Evolutionary conservation across 2,329 filamentous ascomycete species (phyloP).

Genomic region (Ophidiomyces ophidiicola): DNA sequence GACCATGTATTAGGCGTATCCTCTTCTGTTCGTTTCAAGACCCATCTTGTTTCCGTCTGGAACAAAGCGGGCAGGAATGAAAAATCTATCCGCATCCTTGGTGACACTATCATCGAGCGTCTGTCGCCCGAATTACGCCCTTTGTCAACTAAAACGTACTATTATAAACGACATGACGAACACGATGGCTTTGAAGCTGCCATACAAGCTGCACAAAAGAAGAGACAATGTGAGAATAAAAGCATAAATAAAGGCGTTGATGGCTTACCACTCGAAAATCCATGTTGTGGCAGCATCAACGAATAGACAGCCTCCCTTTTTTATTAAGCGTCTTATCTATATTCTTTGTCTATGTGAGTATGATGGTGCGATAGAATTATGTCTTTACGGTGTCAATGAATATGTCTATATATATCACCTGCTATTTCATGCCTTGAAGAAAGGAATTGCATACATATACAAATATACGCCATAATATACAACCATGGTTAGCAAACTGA

Average conservation of each 20-base stretch:
- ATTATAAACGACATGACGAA: constrained; percentile 82
- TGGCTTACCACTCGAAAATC: no score
- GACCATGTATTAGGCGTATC: constrained; percentile 81
- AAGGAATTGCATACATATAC: no score
- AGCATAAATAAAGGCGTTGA: background rate
- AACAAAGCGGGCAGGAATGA: constrained; percentile 76
- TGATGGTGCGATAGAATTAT: no score
- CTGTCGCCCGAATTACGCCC: constrained; percentile 62
- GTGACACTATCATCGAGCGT: constrained; percentile 59
- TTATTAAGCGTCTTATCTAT: no score
- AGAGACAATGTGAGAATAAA: background rate
- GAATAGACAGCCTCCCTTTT: no score
- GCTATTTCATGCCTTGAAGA: no score
- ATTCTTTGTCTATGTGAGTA: no score
- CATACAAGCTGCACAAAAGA: constrained; percentile 13
- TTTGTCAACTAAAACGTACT: constrained; percentile 44
- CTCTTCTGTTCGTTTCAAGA: constrained; percentile 78
- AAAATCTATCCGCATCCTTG: constrained; percentile 62
- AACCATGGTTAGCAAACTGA: no score
- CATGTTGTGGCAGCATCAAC: no score
- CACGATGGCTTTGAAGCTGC: constrained; percentile 63
- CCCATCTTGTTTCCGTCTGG: constrained; percentile 81
- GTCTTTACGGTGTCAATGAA: no score
- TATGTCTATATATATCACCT: no score
- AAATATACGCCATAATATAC: no score